Conservation (phyloP, 2,329 filamentous ascomycete genomes). For the Colletotrichum melonis region DNA sequence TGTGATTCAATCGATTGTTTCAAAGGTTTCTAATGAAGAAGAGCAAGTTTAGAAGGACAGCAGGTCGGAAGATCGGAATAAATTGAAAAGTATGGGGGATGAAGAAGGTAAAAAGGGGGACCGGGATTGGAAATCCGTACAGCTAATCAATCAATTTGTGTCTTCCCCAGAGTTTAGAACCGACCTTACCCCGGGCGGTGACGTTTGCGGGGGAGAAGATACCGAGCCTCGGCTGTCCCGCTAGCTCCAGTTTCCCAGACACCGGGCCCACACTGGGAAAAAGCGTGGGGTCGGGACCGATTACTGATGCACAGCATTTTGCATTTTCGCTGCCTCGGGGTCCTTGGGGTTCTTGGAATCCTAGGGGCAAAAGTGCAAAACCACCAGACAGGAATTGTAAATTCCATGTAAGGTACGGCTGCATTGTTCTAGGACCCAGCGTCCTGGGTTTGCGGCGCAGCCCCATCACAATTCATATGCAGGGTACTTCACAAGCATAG, state of each 20-base stretch:
- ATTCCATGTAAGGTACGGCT: constrained; percentile 11
- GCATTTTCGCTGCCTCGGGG: background rate
- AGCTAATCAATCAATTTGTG: background rate
- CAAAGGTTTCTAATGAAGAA: background rate
- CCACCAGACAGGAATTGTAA: background rate
- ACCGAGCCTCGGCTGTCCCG: constrained; percentile 38
- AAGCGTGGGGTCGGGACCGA: constrained; percentile 5
- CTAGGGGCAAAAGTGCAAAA: background rate
- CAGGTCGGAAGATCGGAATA: background rate
- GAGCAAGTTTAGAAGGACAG: background rate
- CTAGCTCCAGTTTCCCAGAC: constrained; percentile 13
- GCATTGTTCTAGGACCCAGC: background rate
- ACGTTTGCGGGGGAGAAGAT: constrained; percentile 40
- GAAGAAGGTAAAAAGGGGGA: background rate
- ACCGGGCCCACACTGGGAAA: constrained; percentile 7
- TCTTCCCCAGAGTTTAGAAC: background rate
- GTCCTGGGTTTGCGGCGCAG: background rate
- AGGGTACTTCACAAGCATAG: background rate
- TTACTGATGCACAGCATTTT: constrained; percentile 22
- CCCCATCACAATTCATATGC: background rate
- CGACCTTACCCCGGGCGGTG: constrained; percentile 16
- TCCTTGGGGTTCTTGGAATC: too few species aligned
- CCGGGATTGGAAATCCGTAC: background rate
- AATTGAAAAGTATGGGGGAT: background rate
- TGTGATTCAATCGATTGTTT: background rate